phyloP scores from a whole-genome alignment of 2,329 filamentous ascomycete genomes.

The Dactylellina leptospora region DNA sequence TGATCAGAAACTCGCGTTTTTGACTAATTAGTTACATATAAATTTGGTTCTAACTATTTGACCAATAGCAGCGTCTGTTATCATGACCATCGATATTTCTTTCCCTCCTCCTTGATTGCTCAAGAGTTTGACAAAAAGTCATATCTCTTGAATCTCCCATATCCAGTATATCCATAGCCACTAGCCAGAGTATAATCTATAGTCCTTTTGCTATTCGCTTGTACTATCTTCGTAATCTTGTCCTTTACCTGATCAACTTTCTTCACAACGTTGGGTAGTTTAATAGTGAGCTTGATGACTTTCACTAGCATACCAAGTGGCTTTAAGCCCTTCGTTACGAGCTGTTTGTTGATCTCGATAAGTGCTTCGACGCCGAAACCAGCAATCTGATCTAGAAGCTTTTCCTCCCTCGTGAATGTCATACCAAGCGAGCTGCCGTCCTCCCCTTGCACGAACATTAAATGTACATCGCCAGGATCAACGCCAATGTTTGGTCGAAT shows the following conservation, averaged over 20 bases:
- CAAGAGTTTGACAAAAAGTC: too few species aligned
- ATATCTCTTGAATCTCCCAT: neutral
- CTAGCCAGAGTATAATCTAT: neutral
- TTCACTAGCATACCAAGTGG: neutral
- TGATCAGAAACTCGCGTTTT: too few species aligned
- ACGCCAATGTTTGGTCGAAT: neutral
- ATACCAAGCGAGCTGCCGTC: neutral
- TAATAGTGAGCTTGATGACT: neutral
- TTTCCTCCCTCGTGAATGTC: neutral
- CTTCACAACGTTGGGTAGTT: neutral
- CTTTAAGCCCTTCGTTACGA: neutral
- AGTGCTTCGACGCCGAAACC: conserved; percentile 4
- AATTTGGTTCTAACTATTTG: too few species aligned
- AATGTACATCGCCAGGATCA: neutral
- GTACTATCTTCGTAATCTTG: neutral
- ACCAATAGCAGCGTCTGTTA: too few species aligned
- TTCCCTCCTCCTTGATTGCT: too few species aligned
- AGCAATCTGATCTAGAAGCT: conserved; percentile 1
- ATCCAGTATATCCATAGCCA: neutral
- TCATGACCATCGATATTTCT: too few species aligned
- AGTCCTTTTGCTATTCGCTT: neutral
- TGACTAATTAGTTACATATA: too few species aligned
- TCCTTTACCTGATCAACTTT: neutral
- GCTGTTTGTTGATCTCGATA: neutral
- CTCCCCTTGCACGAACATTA: neutral